phyloP scores from a whole-genome alignment of 108 stramenopile species.

The Seminavis robusta region DNA sequence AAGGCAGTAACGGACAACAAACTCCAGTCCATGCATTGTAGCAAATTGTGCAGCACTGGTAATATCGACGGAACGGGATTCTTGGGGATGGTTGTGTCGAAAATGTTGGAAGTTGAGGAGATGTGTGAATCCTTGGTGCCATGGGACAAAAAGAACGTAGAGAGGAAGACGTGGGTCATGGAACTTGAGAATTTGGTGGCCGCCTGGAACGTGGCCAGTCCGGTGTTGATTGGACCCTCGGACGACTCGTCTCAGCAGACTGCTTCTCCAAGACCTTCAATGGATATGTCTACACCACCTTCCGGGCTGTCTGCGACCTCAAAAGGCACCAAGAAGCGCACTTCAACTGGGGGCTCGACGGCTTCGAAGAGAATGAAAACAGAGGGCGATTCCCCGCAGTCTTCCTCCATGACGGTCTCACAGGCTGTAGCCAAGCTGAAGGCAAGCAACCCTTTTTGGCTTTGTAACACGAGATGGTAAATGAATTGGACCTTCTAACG shows the following conservation, averaged over 20 bases:
- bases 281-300: neutral
- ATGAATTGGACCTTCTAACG: no score
- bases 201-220: slow-evolving; percentile 51
- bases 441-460: no score
- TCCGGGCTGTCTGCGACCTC: no score
- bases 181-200: slow-evolving; percentile 47
- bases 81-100: slow-evolving; percentile 48
- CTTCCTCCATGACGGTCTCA: slow-evolving; percentile 14
- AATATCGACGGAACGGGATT: slow-evolving; percentile 59
- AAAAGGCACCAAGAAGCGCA: neutral
- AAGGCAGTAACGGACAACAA: neutral
- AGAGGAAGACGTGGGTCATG: slow-evolving; percentile 53
- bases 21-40: slow-evolving; percentile 19
- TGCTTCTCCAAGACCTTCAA: neutral
- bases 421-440: slow-evolving; percentile 45
- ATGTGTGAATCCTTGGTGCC: slow-evolving; percentile 54
- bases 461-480: no score
- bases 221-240: slow-evolving; percentile 4
- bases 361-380: no score
- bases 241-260: neutral
- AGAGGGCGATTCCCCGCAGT: neutral
- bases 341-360: neutral
- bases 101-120: slow-evolving; percentile 62
- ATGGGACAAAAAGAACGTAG: slow-evolving; percentile 40
- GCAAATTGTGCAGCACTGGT: slow-evolving; percentile 34